Evolutionary conservation across 805 yeast species (phyloP).

Genomic region (Komagataella kurtzmanii): DNA sequence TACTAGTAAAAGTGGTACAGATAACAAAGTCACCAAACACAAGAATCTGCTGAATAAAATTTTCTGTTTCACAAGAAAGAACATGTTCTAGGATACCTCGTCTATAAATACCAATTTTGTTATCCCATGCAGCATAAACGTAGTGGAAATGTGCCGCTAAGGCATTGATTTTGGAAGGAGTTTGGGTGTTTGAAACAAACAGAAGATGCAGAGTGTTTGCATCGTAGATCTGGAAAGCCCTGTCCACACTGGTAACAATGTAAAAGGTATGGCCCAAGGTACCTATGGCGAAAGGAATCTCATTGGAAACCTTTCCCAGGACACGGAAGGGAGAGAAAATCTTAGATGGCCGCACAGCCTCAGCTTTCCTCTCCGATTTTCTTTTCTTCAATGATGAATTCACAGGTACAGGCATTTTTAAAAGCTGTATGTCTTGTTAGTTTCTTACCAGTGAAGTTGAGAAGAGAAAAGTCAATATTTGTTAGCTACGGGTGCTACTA

Average conservation of each 20-base stretch:
- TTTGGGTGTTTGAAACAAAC: conserved; percentile 74
- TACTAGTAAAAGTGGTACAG: conserved; percentile 18
- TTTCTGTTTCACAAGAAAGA: conserved; percentile 8
- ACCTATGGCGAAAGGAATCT: conserved; percentile 76
- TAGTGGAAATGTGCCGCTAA: conserved; percentile 74
- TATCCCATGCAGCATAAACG: conserved; percentile 66
- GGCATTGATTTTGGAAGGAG: conserved; percentile 55
- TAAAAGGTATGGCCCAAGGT: conserved; percentile 80
- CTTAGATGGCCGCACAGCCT: conserved; percentile 24
- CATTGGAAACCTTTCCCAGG: conserved; percentile 83
- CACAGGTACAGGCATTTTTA: conserved; percentile 2
- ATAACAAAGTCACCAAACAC: conserved; percentile 73
- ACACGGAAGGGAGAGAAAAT: conserved; percentile 66
- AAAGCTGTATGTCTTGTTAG: conserved; percentile 1
- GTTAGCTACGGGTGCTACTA: neutral
- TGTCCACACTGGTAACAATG: conserved; percentile 81
- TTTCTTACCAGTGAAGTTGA: neutral
- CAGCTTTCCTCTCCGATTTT: conserved; percentile 1
- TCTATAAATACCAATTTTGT: conserved; percentile 61
- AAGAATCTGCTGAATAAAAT: conserved; percentile 32
- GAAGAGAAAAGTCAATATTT: neutral
- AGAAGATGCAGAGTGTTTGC: conserved; percentile 74
- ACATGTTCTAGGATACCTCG: conserved; percentile 57
- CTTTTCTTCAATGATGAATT: conserved; percentile 4
- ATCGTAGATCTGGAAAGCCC: conserved; percentile 85